Conservation (phyloP, 345 rosid species). For the Nephelium lappaceum region DNA sequence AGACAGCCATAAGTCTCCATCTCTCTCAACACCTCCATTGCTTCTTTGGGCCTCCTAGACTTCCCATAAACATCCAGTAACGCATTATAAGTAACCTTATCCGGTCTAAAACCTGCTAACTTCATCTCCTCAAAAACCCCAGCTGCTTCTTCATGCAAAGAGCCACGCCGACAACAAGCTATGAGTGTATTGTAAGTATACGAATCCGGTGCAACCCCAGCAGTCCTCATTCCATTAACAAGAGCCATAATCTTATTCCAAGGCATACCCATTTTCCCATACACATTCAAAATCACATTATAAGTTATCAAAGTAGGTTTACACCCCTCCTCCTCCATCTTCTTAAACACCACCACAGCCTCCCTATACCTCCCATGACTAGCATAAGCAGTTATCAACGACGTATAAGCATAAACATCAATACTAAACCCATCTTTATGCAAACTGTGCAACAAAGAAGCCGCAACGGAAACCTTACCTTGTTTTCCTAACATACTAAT, state of each 20-base stretch:
- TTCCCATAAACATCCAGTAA: constrained; percentile 88
- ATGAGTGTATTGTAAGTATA: constrained; percentile 90
- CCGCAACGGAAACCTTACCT: constrained; percentile 60
- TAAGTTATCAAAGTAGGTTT: constrained; percentile 85
- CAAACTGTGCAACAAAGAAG: constrained; percentile 56
- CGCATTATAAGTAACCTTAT: constrained; percentile 82
- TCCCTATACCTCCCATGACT: constrained; percentile 83
- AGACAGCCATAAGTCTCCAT: constrained; percentile 74
- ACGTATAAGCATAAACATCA: constrained; percentile 82
- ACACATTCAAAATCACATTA: constrained; percentile 78
- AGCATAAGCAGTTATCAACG: constrained; percentile 69
- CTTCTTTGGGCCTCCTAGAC: constrained; percentile 81
- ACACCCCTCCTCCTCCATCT: constrained; percentile 88
- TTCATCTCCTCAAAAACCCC: constrained; percentile 75
- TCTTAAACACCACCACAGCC: constrained; percentile 68
- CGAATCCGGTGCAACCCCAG: constrained; percentile 64
- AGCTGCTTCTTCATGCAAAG: constrained; percentile 82
- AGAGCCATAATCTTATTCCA: constrained; percentile 76
- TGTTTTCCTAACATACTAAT: constrained; percentile 70
- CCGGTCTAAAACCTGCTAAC: constrained; percentile 68
- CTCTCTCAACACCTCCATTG: constrained; percentile 78
- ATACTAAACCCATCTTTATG: constrained; percentile 55
- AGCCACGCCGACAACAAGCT: constrained; percentile 81
- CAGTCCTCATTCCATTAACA: constrained; percentile 62
- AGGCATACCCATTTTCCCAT: constrained; percentile 97